phyloP scores from a whole-genome alignment of 2,329 filamentous ascomycete species.

The Apiospora rasikravindrae region DNA sequence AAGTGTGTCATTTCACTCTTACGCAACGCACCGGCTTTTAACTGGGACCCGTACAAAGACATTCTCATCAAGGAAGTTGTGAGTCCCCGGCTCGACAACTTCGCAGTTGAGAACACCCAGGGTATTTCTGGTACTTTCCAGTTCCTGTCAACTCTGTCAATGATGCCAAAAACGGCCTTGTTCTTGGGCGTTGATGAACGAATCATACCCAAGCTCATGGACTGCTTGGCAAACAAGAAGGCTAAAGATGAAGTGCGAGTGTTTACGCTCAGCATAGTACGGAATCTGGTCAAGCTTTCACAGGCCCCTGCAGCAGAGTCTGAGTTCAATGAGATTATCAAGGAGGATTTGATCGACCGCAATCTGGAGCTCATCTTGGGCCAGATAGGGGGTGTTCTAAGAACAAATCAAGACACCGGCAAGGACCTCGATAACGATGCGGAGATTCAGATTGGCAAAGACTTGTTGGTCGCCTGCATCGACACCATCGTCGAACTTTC shows the following conservation, averaged over 20 bases:
- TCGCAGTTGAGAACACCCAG: conserved; percentile 86
- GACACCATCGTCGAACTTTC: conserved; percentile 79
- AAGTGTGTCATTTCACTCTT: conserved; percentile 85
- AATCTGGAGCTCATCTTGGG: conserved; percentile 66
- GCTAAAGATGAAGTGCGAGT: conserved; percentile 86
- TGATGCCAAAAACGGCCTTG: conserved; percentile 66
- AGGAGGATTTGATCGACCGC: conserved; percentile 59
- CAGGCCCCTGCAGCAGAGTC: conserved; percentile 59
- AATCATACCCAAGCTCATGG: conserved; percentile 73
- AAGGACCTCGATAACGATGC: conserved; percentile 20
- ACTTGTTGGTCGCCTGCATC: conserved; percentile 80
- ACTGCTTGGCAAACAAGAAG: conserved; percentile 73
- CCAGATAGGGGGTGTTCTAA: conserved; percentile 72
- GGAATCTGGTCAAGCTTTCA: conserved; percentile 68
- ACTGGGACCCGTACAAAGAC: conserved; percentile 75
- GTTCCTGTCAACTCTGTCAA: conserved; percentile 82
- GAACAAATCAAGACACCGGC: conserved; percentile 46
- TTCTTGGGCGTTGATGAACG: conserved; percentile 69
- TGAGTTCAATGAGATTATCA: conserved; percentile 62
- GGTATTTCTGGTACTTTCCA: conserved; percentile 83
- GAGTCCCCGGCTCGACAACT: conserved; percentile 75
- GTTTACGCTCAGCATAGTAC: conserved; percentile 78
- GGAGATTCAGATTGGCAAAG: conserved; percentile 60
- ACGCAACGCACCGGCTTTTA: conserved; percentile 69
- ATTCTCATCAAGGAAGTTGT: conserved; percentile 77